Evolutionary conservation across 805 yeast genomes (phyloP).

Genomic region (Lipomyces yamadae): DNA sequence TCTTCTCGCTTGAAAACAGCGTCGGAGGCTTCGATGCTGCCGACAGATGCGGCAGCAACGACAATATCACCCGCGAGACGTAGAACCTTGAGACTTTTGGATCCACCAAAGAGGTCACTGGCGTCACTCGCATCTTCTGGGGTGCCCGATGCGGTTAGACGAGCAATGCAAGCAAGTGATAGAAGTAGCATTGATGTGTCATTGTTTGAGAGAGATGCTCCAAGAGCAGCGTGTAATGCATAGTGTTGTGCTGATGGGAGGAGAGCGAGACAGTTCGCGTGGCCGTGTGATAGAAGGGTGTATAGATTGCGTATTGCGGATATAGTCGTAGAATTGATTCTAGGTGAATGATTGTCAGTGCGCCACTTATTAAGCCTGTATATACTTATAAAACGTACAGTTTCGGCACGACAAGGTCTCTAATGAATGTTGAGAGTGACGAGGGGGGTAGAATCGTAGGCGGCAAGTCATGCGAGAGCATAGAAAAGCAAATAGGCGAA

Average conservation of each 20-base stretch:
- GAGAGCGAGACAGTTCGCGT: neutral
- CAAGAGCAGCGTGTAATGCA: constrained; percentile 1
- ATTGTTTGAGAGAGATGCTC: neutral
- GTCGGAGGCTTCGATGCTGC: neutral
- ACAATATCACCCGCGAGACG: constrained; percentile 2
- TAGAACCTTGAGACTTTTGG: constrained; percentile 6
- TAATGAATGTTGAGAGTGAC: neutral
- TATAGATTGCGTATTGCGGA: neutral
- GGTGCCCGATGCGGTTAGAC: neutral
- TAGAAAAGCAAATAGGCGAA: neutral
- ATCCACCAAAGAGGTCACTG: neutral
- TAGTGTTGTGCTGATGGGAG: constrained; percentile 4
- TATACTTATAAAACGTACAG: neutral
- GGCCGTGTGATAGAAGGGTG: constrained; percentile 3
- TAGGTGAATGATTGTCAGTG: neutral
- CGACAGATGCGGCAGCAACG: neutral
- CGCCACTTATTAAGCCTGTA: neutral
- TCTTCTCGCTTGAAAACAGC: neutral
- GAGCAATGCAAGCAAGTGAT: constrained; percentile 1
- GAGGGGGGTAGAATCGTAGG: neutral
- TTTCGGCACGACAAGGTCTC: neutral
- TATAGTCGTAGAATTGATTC: neutral
- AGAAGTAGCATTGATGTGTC: constrained; percentile 5
- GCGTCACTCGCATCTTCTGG: neutral
- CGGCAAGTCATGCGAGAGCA: constrained; percentile 3